Evolutionary conservation across 2,329 filamentous ascomycete species (phyloP), one percentile per base, ranked within the genome.

Genomic region (Spiromastix sp.): DNA sequence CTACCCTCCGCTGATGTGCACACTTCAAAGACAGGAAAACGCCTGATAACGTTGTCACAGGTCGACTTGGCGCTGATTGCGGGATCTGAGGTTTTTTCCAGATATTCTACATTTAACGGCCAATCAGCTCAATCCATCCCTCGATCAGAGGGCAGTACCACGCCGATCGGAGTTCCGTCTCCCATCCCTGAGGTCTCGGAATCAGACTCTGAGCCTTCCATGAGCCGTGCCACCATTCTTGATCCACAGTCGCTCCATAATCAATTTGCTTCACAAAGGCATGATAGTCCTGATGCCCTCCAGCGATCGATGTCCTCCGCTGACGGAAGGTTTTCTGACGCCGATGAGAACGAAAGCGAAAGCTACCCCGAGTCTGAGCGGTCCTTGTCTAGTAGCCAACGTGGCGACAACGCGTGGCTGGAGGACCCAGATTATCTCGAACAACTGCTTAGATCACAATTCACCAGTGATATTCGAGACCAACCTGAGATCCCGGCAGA

Each of bases 31-130:
- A 25, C 38, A 33, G 57, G 62, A 28, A 68, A 64, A 49, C 60
- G 68, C 16, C 53, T 59, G 13, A 47, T 72, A 36, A 60, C 55
- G 7, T 42, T 72, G 5, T 55, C 57, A 17, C 60, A 61, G 37
- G 58, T 71, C 17, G 62, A 61, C 37, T 52, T 63, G 13, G 56
- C 63, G 30, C 45, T 72, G 3, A 51, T 71, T 12, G 68, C 67
- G 3, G 64, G 70, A 40, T 56, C 63, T 3, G 55, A 59, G 3
- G 61, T 65, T n/a, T 70, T 71, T 34, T 59, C 62, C 3, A 64
- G 60, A 16, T 59, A 65, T 43, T 55, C 62, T 27, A 4, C 39
- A 44, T 6, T 56, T 52, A 24, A 38, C 47, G 3, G 59, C 52
- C 8, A 20, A 16, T 24, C 40, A 19, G n/a, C 37, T 19, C 32